Base-by-base conservation (phyloP, 2,329 filamentous ascomycete species). In the Keithomyces neogunnii region DNA sequence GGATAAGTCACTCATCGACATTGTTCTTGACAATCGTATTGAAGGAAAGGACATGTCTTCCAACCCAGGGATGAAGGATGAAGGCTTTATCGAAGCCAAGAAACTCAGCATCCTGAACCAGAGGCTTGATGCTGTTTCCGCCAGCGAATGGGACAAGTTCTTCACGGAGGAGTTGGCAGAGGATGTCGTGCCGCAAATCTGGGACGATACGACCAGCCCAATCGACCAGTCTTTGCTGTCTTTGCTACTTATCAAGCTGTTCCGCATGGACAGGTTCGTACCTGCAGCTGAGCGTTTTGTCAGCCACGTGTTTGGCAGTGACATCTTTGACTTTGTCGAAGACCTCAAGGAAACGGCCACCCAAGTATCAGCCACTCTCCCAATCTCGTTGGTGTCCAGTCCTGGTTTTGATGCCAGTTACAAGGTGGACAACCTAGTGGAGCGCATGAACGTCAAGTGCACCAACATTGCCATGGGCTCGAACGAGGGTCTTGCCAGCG, bases 381-480 rank as follows among this genome's bases (percentile, higher is more conserved):
- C 93, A 8, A 88, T 99, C 59, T 87, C 93, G 3, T 80, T 99
- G 36, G 92, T 92, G 62, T 99, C 93, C 5, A 96, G 87, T 62
- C 90, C 92, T 54, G 93, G 93, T 38, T 99, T 99, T 66, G 93
- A 99, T 69, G 95, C 95, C 50, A 96, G 89, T 66, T 99, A 97
- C 82, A 99, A 99, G 76, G 93, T 99, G 54, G 93, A 99, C 68
- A 89, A 85, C 55, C 77, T 99, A 50, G 95, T 97, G 32, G 89
- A 96, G 69, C 82, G 89, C 58, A 85, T 83, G 67, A 81, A 82
- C 53, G 85, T 89, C 48, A 84, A 81, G 50, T 99, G 93, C 72
- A 91, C 90, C 53, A 96, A 96, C 68, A 96, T 99, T 64, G 95
- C 95, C 61, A 99, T 99, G 93, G 93, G 93, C 63, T 97, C 93